These are phyloP conservation scores for Cladosporium cucumerinum DNA, from an alignment of 2,329 filamentous ascomycete species.

Conservation along the genomic window DNA sequence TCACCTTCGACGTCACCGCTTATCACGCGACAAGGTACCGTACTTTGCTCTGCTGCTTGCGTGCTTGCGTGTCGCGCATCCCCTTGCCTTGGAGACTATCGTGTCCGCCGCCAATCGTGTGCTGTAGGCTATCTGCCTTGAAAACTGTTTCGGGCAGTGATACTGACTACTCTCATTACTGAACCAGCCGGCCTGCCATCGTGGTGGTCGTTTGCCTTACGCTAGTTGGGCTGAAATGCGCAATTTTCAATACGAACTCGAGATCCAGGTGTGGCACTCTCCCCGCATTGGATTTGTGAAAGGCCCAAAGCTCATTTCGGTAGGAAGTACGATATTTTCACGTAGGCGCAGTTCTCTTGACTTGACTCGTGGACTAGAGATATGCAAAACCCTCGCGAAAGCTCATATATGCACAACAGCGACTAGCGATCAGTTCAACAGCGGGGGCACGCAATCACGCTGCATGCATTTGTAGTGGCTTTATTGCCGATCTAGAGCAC, in stretches of 20 bases:
- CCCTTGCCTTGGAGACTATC: not conserved
- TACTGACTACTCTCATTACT: not conserved
- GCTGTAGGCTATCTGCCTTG: not conserved
- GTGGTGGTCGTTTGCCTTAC: not conserved
- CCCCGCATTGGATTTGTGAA: not conserved
- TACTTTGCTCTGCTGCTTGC: not conserved
- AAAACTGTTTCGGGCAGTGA: not conserved
- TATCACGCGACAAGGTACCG: conserved; percentile 5
- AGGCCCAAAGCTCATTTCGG: not conserved
- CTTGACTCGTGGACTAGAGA: not conserved
- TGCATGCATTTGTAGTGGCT: not conserved
- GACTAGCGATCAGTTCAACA: not conserved
- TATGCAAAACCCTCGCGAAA: not conserved
- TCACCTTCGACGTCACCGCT: conserved; percentile 1
- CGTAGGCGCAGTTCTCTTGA: not conserved
- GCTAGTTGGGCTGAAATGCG: not conserved
- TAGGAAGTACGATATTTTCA: not conserved
- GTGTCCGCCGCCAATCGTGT: not conserved
- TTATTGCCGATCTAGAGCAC: not conserved
- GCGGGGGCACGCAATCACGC: not conserved
- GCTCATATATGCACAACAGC: not conserved
- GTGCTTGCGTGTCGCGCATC: conserved; percentile 3
- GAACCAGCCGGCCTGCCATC: not conserved
- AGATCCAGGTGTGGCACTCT: not conserved
- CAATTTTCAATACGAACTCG: not conserved